Evolutionary conservation across 192 early-diverging fungal genomes (phyloP).

Genomic region (Backusella mclennaniae): DNA sequence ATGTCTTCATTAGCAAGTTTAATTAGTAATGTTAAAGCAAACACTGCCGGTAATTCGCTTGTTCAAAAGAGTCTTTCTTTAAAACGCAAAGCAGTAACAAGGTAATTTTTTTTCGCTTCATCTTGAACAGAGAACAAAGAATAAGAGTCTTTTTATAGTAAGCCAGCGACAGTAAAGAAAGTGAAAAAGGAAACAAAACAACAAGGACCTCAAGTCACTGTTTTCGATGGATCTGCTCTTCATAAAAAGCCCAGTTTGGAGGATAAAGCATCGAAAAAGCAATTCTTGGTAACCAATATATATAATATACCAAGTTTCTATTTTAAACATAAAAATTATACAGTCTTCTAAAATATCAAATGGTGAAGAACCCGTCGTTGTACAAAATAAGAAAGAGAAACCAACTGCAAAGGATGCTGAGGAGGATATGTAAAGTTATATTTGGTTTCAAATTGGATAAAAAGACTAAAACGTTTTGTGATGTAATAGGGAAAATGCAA

Average conservation of each 20-base stretch:
- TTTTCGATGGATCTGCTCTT: constrained; percentile 29
- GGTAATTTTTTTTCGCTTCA: neutral
- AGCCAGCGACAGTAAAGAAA: neutral
- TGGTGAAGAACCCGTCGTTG: constrained; percentile 8
- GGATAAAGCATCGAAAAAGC: constrained; percentile 35
- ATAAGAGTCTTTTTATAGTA: neutral
- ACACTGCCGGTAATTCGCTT: constrained; percentile 17
- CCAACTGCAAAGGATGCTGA: constrained; percentile 21
- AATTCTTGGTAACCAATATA: constrained; percentile 35
- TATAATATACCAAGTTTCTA: neutral
- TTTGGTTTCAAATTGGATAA: too few species aligned
- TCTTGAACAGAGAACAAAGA: neutral
- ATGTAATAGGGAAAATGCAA: constrained; percentile 27
- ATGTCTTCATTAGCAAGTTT: constrained; percentile 29
- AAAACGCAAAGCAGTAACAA: constrained; percentile 8
- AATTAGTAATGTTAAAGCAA: constrained; percentile 25
- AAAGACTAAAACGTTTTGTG: neutral
- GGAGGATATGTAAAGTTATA: constrained; percentile 38
- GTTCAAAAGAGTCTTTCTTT: constrained; percentile 17
- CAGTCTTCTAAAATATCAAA: constrained; percentile 34
- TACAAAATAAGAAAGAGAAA: constrained; percentile 1
- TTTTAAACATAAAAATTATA: neutral
- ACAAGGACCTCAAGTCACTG: constrained; percentile 33
- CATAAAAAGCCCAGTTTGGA: constrained; percentile 12
- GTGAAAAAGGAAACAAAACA: neutral